Evolutionary conservation across 352 stramenopile genomes (phyloP).

Genomic region (Phytophthora citricola): DNA sequence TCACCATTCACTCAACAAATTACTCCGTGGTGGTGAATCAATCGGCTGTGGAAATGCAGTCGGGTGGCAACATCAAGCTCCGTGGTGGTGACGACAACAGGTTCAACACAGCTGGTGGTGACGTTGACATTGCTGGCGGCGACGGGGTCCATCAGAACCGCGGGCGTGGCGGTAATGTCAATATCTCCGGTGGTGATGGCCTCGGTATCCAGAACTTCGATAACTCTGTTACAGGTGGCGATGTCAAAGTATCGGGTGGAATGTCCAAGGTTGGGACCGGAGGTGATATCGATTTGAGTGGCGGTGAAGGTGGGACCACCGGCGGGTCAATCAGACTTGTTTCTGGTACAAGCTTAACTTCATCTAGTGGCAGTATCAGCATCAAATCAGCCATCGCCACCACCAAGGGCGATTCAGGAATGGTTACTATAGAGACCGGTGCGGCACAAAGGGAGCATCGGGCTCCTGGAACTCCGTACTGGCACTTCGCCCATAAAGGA

Average conservation of each 20-base stretch:
- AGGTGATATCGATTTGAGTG: constrained; percentile 58
- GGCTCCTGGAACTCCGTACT: constrained; percentile 52
- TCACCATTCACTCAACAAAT: constrained; percentile 36
- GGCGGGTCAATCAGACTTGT: constrained; percentile 59
- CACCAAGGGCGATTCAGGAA: constrained; percentile 33
- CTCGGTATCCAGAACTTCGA: constrained; percentile 74
- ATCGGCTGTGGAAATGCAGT: constrained; percentile 45
- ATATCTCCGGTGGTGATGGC: constrained; percentile 73
- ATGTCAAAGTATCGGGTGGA: constrained; percentile 72
- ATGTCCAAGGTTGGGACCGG: constrained; percentile 66
- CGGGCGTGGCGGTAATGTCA: constrained; percentile 78
- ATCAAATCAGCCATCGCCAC: constrained; percentile 36
- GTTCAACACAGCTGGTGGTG: constrained; percentile 72
- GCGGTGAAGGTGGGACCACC: constrained; percentile 48
- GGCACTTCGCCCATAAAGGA: constrained; percentile 36
- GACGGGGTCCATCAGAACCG: constrained; percentile 80
- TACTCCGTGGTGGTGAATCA: constrained; percentile 60
- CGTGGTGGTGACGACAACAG: constrained; percentile 66
- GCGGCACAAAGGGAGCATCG: constrained; percentile 27
- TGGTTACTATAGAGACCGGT: constrained; percentile 44
- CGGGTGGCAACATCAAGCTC: constrained; percentile 60
- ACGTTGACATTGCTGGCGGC: constrained; percentile 64
- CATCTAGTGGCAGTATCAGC: constrained; percentile 60
- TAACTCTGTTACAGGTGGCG: constrained; percentile 77
- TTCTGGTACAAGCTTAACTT: constrained; percentile 47